Percentiles rank a stretch among this genome's conserved stretches.
Evolutionary conservation across 352 stramenopile species (phyloP).

Genomic region (Pythium coloratum): DNA sequence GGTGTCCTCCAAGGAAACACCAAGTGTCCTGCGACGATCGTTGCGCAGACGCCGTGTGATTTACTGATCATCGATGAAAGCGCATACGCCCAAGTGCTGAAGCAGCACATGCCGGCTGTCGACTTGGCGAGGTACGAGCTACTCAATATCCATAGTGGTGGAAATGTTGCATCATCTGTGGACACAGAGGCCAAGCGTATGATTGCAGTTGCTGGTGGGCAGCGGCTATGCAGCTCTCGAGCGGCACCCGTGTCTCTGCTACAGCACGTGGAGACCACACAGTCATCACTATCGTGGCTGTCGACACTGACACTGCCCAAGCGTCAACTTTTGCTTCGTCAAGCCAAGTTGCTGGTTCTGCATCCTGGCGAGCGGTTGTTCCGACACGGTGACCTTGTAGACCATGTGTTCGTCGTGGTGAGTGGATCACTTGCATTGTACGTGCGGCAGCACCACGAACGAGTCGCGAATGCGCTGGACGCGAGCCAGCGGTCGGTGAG

Average conservation of each 20-base stretch:
- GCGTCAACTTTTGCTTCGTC: slow-evolving; percentile 39
- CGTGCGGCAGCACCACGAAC: slow-evolving; percentile 42
- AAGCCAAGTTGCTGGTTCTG: slow-evolving; percentile 32
- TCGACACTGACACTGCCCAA: slow-evolving; percentile 29
- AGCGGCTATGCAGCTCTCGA: neutral
- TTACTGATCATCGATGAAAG: slow-evolving; percentile 51
- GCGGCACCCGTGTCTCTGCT: slow-evolving; percentile 17
- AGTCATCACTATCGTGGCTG: slow-evolving; percentile 33
- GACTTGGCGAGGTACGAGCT: slow-evolving; percentile 30
- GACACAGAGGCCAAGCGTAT: neutral
- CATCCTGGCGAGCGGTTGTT: slow-evolving; percentile 45
- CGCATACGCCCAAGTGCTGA: slow-evolving; percentile 40
- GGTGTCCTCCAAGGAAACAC: slow-evolving; percentile 44
- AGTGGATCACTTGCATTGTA: slow-evolving; percentile 43
- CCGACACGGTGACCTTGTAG: slow-evolving; percentile 37
- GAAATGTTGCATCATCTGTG: neutral
- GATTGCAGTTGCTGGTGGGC: neutral
- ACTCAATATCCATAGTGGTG: neutral
- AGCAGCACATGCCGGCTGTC: slow-evolving; percentile 35
- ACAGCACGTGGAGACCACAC: slow-evolving; percentile 29
- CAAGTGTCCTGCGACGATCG: slow-evolving; percentile 46
- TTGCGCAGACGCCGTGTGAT: slow-evolving; percentile 58
- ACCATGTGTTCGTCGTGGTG: slow-evolving; percentile 52
- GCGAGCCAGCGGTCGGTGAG: slow-evolving; percentile 57
- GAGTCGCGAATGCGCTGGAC: slow-evolving; percentile 36